phyloP scores from a whole-genome alignment of 768 basidiomycete species.

The Ramaria rubella region DNA sequence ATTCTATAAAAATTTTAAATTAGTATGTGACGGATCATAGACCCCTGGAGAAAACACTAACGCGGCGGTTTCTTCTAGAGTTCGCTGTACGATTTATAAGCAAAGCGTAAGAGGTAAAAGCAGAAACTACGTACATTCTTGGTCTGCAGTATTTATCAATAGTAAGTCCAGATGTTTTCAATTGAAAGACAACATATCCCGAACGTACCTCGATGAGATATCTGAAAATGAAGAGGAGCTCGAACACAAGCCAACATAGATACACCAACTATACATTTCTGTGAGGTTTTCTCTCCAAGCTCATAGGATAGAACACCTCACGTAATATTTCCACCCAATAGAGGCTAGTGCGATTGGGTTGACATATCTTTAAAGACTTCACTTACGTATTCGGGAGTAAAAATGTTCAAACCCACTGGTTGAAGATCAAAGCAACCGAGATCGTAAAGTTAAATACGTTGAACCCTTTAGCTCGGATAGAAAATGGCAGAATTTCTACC shows the following conservation, averaged over 20 bases:
- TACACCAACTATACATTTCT: conserved; percentile 49
- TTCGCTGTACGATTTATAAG: conserved; percentile 55
- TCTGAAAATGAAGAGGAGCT: conserved; percentile 58
- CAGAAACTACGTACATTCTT: too few species aligned
- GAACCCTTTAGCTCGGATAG: conserved; percentile 81
- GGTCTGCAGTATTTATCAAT: too few species aligned
- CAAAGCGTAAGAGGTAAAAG: too few species aligned
- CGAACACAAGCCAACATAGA: conserved; percentile 61
- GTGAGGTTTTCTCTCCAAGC: background rate
- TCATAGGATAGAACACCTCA: background rate
- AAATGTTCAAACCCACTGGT: conserved; percentile 40
- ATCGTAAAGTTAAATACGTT: conserved; percentile 74
- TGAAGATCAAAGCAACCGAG: conserved; percentile 78
- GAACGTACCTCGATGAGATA: conserved; percentile 40
- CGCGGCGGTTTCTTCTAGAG: conserved; percentile 77
- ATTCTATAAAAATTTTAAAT: too few species aligned
- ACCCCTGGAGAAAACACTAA: too few species aligned
- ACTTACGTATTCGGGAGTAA: background rate
- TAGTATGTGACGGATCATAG: too few species aligned
- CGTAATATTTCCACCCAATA: conserved; percentile 72
- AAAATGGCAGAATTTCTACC: conserved; percentile 81
- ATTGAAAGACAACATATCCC: too few species aligned
- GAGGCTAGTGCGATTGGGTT: conserved; percentile 69
- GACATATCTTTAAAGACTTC: conserved; percentile 41
- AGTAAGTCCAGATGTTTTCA: too few species aligned